A percentile compares a stretch with the other conserved stretches of the same genome.
These are phyloP conservation scores for Epichloe scottii DNA, from an alignment of 2,329 filamentous ascomycete genomes.

Conservation along the genomic window DNA sequence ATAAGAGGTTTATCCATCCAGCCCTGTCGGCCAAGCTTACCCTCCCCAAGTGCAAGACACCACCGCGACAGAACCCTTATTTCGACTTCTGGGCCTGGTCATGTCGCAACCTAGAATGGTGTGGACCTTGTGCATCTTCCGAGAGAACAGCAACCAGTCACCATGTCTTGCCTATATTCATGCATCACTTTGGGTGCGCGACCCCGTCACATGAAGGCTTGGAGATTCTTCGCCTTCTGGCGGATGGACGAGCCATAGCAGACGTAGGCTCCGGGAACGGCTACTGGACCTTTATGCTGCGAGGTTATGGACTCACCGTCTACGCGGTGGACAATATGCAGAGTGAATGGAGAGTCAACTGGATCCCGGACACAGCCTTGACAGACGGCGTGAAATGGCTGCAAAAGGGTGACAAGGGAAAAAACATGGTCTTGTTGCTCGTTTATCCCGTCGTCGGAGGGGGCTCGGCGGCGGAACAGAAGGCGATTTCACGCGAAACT, in stretches of 20 bases:
- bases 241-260: constrained; percentile 40
- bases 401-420: constrained; percentile 32
- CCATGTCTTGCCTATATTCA: constrained; percentile 58
- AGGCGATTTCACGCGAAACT: constrained; percentile 49
- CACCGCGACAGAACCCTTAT: constrained; percentile 47
- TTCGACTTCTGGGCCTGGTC: constrained; percentile 55
- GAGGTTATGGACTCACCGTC: constrained; percentile 41
- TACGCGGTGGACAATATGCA: constrained; percentile 54
- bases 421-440: constrained; percentile 49
- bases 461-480: constrained; percentile 47
- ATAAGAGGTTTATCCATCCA: constrained; percentile 39
- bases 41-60: constrained; percentile 33
- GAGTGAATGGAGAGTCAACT: constrained; percentile 55
- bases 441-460: constrained; percentile 62
- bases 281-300: constrained; percentile 64
- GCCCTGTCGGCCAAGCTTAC: constrained; percentile 24
- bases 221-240: constrained; percentile 43
- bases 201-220: constrained; percentile 57
- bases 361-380: constrained; percentile 54
- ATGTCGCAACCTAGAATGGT: constrained; percentile 52
- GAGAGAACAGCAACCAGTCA: constrained; percentile 44
- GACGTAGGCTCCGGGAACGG: constrained; percentile 62
- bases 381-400: constrained; percentile 50
- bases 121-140: constrained; percentile 42
- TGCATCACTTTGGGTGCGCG: constrained; percentile 68